A percentile compares a stretch with the other conserved stretches of the same genome.
Conservation (phyloP, 225 moss, liverwort and hornwort species). For the Thuidium tamariscinum region DNA sequence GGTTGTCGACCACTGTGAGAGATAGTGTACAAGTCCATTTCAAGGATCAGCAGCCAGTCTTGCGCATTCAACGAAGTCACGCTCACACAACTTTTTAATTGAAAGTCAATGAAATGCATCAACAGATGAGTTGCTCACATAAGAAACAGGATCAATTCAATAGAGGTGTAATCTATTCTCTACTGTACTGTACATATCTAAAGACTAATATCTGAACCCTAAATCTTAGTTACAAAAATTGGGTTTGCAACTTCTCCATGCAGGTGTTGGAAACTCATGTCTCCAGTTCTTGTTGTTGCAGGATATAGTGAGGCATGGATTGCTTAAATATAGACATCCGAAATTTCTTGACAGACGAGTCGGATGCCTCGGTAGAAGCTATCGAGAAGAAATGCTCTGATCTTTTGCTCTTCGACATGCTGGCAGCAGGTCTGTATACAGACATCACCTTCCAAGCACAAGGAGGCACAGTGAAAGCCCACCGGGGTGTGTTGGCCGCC, state of each 20-base stretch:
- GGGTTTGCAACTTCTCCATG: no score
- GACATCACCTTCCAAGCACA: neutral
- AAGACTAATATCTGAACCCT: neutral
- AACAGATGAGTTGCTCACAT: neutral
- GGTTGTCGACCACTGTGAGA: neutral
- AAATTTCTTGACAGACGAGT: no score
- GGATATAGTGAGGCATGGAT: no score
- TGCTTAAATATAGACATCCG: no score
- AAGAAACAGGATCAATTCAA: neutral
- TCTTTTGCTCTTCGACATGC: neutral
- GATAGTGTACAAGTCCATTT: neutral
- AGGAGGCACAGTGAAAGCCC: neutral
- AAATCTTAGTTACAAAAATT: no score
- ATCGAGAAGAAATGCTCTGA: neutral
- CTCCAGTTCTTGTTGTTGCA: no score
- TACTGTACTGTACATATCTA: neutral
- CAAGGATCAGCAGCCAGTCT: no score
- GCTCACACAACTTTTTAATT: no score
- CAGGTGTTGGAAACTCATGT: no score
- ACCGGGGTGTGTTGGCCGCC: neutral
- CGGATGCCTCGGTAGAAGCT: fast-evolving
- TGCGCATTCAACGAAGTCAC: no score
- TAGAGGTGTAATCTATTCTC: neutral
- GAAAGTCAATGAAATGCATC: no score
- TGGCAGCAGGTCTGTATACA: neutral